Evolutionary conservation across 1,284 basidiomycete species (phyloP), one percentile per base, ranked within the genome.

Genomic region (Puccinia polysora): DNA sequence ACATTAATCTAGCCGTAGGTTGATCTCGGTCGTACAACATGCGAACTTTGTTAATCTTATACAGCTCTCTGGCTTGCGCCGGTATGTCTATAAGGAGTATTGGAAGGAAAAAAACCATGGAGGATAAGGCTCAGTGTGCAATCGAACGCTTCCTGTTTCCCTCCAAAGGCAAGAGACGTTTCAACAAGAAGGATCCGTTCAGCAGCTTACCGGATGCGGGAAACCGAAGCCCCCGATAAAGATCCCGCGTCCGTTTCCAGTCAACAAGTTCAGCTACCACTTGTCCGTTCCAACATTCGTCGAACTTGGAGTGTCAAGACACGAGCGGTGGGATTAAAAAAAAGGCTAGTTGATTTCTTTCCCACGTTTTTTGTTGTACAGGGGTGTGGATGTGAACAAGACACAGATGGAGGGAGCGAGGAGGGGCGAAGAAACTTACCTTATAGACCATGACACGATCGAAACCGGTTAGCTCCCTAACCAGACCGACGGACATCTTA

Each of bases 371-470:
- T n/a, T n/a, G n/a, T n/a, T n/a, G n/a, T n/a, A n/a, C n/a, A n/a
- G n/a, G n/a, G n/a, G n/a, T n/a, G n/a, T n/a, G n/a, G n/a, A n/a
- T n/a, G n/a, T n/a, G n/a, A n/a, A n/a, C n/a, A n/a, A n/a, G n/a
- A n/a, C n/a, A n/a, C n/a, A n/a, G n/a, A n/a, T n/a, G n/a, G n/a
- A n/a, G n/a, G n/a, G n/a, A n/a, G n/a, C n/a, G n/a, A 50, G 4
- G 25, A 2, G n/a, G 6, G 6, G 23, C 4, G 58, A 38, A 47
- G 30, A 60, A 4, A 43, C 53, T 18, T n/a, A 89, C 89, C 80
- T 91, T 89, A 78, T 93, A 93, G n/a, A 91, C 83, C 79, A 94
- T 82, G n/a, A 91, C 89, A 8, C 90, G 85, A 78, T 91, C 89
- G 78, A 91, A 91, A 78, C 88, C 88, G 6, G 88, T 88, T 72